Conservation (phyloP, 306 rosid genomes). For the Betula pendula region DNA sequence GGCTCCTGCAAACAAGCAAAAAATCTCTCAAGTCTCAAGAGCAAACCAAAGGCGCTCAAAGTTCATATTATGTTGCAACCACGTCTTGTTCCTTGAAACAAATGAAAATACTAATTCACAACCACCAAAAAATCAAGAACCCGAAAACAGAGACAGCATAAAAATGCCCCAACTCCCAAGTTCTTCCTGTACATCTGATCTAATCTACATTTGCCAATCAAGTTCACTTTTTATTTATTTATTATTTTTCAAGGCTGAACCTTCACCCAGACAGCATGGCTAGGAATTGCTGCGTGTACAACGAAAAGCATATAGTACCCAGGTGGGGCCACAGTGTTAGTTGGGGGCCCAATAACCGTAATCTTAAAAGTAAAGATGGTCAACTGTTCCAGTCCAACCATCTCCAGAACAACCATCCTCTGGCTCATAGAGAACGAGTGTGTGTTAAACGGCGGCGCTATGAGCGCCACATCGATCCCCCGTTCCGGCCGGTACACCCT, state of each 20-base stretch:
- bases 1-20: too few relatives aligned
- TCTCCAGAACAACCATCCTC: constrained; percentile 46
- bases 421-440: constrained; percentile 77
- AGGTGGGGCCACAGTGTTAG: constrained; percentile 60
- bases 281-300: constrained; percentile 67
- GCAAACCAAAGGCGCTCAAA: too few relatives aligned
- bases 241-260: constrained; percentile 11
- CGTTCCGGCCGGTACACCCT: not conserved
- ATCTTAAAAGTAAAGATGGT: constrained; percentile 34
- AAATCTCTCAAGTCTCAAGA: too few relatives aligned
- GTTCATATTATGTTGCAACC: too few relatives aligned
- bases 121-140: too few relatives aligned
- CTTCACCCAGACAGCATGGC: constrained; percentile 60
- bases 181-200: too few relatives aligned
- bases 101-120: too few relatives aligned
- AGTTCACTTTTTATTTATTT: constrained; percentile 15
- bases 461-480: constrained; percentile 30
- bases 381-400: constrained; percentile 22
- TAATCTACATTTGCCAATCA: not conserved
- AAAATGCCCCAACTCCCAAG: too few relatives aligned
- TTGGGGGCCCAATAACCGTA: constrained; percentile 48
- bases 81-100: too few relatives aligned
- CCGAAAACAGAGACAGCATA: too few relatives aligned
- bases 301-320: constrained; percentile 64
- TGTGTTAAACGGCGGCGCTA: constrained; percentile 74